These are phyloP conservation scores for Arachis hypogaea DNA, from an alignment of 306 rosid genomes.

Conservation along the genomic window DNA sequence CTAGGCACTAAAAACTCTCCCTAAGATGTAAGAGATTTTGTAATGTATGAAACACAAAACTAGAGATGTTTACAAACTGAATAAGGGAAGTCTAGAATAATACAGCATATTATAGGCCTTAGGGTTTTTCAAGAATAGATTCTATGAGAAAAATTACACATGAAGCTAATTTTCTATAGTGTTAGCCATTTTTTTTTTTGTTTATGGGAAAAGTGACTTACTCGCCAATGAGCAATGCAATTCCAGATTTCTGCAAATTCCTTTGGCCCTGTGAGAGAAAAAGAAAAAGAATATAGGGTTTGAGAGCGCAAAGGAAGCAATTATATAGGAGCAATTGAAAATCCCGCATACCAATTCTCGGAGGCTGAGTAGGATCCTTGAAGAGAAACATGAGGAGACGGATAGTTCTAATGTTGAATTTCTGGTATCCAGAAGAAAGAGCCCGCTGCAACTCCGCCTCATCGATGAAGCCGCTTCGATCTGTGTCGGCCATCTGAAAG, in stretches of 20 bases:
- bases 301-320: background rate
- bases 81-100: background rate
- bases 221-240: slow-evolving; percentile 91
- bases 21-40: slow-evolving; percentile 32
- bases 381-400: slow-evolving; percentile 85
- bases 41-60: background rate
- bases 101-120: background rate
- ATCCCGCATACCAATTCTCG: slow-evolving; percentile 52
- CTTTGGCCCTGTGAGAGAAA: slow-evolving; percentile 60
- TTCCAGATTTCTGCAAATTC: slow-evolving; percentile 80
- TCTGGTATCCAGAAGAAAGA: slow-evolving; percentile 74
- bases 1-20: background rate
- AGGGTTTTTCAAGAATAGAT: background rate
- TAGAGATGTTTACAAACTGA: slow-evolving; percentile 11
- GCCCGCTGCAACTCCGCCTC: slow-evolving; percentile 81
- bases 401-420: slow-evolving; percentile 69
- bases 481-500: slow-evolving; percentile 84
- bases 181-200: no score
- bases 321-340: background rate
- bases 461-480: slow-evolving; percentile 82
- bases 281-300: background rate
- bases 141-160: no score
- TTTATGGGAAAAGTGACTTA: slow-evolving; percentile 47
- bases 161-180: no score
- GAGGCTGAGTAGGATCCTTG: slow-evolving; percentile 53